Evolutionary conservation across 2,329 filamentous ascomycete genomes (phyloP).

Genomic region (Ceratocystiopsis sp.): DNA sequence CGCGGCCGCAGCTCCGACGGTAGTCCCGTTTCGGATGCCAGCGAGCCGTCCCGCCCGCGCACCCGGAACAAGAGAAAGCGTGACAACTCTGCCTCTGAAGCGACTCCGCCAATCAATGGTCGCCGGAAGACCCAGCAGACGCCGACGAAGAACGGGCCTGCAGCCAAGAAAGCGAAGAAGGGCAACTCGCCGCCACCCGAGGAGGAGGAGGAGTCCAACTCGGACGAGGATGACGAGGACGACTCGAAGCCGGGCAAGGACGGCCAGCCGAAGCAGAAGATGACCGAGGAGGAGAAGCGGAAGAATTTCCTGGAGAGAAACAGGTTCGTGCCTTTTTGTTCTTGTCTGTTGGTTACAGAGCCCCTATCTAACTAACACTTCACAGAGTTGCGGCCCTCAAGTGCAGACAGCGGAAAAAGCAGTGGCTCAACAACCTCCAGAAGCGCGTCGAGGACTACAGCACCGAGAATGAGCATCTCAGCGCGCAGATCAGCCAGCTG

Average conservation of each 20-base stretch:
- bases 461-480: conserved; percentile 77
- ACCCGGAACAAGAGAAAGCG: conserved; percentile 52
- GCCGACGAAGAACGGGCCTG: conserved; percentile 40
- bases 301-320: conserved; percentile 97
- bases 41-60: conserved; percentile 47
- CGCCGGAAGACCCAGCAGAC: conserved; percentile 61
- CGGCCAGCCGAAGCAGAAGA: conserved; percentile 53
- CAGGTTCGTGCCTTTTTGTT: conserved; percentile 37
- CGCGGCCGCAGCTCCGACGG: conserved; percentile 15
- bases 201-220: conserved; percentile 13
- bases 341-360: too few relatives aligned
- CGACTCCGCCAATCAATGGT: conserved; percentile 37
- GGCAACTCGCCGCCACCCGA: conserved; percentile 15
- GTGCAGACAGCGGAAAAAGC: conserved; percentile 95
- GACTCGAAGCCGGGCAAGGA: conserved; percentile 36
- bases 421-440: conserved; percentile 92
- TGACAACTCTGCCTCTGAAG: conserved; percentile 16
- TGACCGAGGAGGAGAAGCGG: conserved; percentile 96
- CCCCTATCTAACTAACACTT: neutral
- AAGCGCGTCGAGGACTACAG: conserved; percentile 88
- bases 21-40: conserved; percentile 57
- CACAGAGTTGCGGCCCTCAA: conserved; percentile 83
- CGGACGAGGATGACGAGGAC: conserved; percentile 32
- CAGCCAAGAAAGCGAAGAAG: conserved; percentile 54
- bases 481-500: conserved; percentile 64